A percentile compares a stretch with the other conserved stretches of the same genome.
These are phyloP conservation scores for Boletus pseudo-olivaceus DNA, from an alignment of 768 basidiomycete species.

Conservation along the genomic window DNA sequence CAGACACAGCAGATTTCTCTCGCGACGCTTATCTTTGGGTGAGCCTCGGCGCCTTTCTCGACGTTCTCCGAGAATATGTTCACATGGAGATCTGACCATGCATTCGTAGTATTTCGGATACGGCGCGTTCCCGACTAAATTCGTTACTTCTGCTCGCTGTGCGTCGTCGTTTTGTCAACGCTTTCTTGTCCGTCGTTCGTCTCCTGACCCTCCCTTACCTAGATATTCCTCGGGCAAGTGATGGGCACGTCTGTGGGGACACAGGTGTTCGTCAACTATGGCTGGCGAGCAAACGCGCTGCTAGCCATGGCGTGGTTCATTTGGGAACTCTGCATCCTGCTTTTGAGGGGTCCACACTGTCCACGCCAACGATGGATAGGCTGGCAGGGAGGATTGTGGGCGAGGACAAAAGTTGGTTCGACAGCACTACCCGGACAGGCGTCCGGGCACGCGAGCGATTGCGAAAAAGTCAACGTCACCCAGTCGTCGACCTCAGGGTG, in stretches of 20 bases:
- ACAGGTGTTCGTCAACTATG: constrained; percentile 58
- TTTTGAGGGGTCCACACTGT: constrained; percentile 61
- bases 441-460: not conserved
- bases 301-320: constrained; percentile 57
- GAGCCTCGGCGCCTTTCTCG: constrained; percentile 15
- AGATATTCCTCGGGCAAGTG: constrained; percentile 72
- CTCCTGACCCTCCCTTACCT: not conserved
- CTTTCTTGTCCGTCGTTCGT: not conserved
- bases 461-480: constrained; percentile 2
- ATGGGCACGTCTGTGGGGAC: constrained; percentile 78
- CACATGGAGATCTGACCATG: not conserved
- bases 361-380: constrained; percentile 49
- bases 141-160: constrained; percentile 67
- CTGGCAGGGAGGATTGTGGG: constrained; percentile 19
- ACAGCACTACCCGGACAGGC: not conserved
- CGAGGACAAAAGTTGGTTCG: not conserved
- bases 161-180: constrained; percentile 7
- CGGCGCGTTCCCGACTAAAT: constrained; percentile 66
- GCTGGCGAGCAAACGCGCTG: constrained; percentile 61
- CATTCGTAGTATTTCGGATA: constrained; percentile 27
- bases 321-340: constrained; percentile 51
- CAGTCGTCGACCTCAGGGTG: not conserved
- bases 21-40: constrained; percentile 50
- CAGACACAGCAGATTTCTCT: constrained; percentile 67
- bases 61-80: not conserved